Percentiles rank a stretch among this genome's conserved stretches.
Evolutionary conservation across 2,329 filamentous ascomycete species (phyloP).

Genomic region (Thelonectria discophora): DNA sequence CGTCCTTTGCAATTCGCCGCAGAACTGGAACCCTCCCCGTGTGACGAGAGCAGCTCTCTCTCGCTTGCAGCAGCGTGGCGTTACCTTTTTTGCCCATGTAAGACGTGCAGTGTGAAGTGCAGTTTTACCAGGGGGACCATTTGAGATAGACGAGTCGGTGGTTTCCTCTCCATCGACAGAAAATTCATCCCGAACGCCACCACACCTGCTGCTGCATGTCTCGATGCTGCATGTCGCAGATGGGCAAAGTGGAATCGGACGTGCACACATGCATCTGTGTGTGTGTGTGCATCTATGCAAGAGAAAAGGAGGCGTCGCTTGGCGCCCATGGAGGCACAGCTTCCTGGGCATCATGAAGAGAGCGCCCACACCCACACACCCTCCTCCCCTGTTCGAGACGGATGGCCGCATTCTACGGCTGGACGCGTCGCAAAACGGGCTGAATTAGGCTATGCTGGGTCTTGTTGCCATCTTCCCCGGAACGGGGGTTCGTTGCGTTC

Average conservation of each 20-base stretch:
- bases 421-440: slow-evolving; percentile 43
- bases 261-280: neutral
- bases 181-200: slow-evolving; percentile 19
- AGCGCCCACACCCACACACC: too few relatives aligned
- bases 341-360: slow-evolving; percentile 33
- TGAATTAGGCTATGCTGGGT: slow-evolving; percentile 38
- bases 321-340: slow-evolving; percentile 30
- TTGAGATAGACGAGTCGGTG: slow-evolving; percentile 26
- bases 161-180: slow-evolving; percentile 12
- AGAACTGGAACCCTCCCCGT: slow-evolving; percentile 1
- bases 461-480: slow-evolving; percentile 15
- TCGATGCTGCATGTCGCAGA: slow-evolving; percentile 22
- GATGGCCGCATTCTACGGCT: slow-evolving; percentile 34
- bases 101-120: slow-evolving; percentile 6
- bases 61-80: slow-evolving; percentile 19
- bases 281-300: slow-evolving; percentile 2
- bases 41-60: slow-evolving; percentile 21
- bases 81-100: slow-evolving; percentile 15
- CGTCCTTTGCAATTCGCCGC: slow-evolving; percentile 8
- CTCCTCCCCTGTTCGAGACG: slow-evolving; percentile 30
- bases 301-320: slow-evolving; percentile 3
- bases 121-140: neutral
- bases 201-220: slow-evolving; percentile 8
- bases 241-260: neutral
- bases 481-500: slow-evolving; percentile 24